Percentiles rank a stretch among this genome's conserved stretches.
phyloP scores from a whole-genome alignment of 495 filamentous ascomycete genomes.

The Diplogelasinospora grovesii region DNA sequence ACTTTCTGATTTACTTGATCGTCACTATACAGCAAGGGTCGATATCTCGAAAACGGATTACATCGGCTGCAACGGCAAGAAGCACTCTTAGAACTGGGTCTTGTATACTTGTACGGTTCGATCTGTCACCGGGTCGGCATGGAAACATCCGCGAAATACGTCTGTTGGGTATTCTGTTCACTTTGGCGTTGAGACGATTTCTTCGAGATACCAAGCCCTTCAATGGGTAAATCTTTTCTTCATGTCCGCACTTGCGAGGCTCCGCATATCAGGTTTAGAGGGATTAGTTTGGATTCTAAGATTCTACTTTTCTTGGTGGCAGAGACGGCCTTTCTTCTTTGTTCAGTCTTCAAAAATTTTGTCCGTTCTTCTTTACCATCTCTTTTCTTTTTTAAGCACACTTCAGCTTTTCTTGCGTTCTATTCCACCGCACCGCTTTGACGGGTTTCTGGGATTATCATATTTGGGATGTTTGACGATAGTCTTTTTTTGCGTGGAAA shows the following conservation, averaged over 20 bases:
- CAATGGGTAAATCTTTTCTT: slow-evolving; percentile 8
- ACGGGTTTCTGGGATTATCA: too few species aligned
- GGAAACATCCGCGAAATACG: background rate
- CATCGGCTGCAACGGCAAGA: background rate
- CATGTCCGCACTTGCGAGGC: background rate
- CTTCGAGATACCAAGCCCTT: slow-evolving; percentile 24
- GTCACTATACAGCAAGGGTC: too few species aligned
- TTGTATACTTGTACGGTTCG: background rate
- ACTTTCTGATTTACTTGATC: slow-evolving; percentile 33
- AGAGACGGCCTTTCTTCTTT: too few species aligned
- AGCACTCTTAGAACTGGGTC: slow-evolving; percentile 2
- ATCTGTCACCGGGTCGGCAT: slow-evolving; percentile 1
- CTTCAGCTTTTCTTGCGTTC: too few species aligned
- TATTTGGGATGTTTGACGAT: too few species aligned
- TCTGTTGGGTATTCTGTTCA: background rate
- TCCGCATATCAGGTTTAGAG: background rate
- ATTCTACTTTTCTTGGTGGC: too few species aligned
- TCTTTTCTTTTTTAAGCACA: background rate
- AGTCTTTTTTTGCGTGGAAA: too few species aligned
- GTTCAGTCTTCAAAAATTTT: too few species aligned
- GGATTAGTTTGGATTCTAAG: background rate
- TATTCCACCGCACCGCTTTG: too few species aligned
- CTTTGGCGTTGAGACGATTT: slow-evolving; percentile 14
- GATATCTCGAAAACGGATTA: background rate
- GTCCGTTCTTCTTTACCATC: background rate